Evolutionary conservation across 805 yeast species (phyloP).

Genomic region (Cephaloascus fragrans): DNA sequence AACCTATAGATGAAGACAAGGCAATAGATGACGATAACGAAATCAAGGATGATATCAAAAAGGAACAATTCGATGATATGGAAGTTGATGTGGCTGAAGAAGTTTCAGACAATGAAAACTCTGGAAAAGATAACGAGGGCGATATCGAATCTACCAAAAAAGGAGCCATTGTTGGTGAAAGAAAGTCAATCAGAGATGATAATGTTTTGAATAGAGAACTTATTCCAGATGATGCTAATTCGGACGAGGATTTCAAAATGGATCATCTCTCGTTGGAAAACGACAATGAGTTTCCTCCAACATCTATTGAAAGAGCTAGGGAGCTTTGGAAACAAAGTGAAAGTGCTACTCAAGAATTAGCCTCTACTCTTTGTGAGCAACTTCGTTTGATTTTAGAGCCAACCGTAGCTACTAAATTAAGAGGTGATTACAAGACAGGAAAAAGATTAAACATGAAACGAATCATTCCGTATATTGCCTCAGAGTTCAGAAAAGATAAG

Average conservation of each 20-base stretch:
- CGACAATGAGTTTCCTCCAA: constrained; percentile 26
- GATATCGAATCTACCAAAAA: constrained; percentile 39
- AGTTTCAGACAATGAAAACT: constrained; percentile 17
- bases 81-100: constrained; percentile 17
- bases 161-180: constrained; percentile 43
- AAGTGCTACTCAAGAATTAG: constrained; percentile 74
- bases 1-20: constrained; percentile 66
- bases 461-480: constrained; percentile 95
- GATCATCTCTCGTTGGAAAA: constrained; percentile 8
- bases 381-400: constrained; percentile 89
- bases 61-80: constrained; percentile 12
- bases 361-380: constrained; percentile 87
- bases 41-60: constrained; percentile 13
- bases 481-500: constrained; percentile 94
- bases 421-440: constrained; percentile 96
- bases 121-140: constrained; percentile 24
- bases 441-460: constrained; percentile 95
- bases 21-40: constrained; percentile 66
- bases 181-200: constrained; percentile 14
- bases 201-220: constrained; percentile 9
- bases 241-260: constrained; percentile 13
- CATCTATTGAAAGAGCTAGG: constrained; percentile 57
- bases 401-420: constrained; percentile 86
- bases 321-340: constrained; percentile 80
- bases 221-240: constrained; percentile 19